Conservation (phyloP, 2,329 filamentous ascomycete genomes). For the Hypoxylon rubiginosum region DNA sequence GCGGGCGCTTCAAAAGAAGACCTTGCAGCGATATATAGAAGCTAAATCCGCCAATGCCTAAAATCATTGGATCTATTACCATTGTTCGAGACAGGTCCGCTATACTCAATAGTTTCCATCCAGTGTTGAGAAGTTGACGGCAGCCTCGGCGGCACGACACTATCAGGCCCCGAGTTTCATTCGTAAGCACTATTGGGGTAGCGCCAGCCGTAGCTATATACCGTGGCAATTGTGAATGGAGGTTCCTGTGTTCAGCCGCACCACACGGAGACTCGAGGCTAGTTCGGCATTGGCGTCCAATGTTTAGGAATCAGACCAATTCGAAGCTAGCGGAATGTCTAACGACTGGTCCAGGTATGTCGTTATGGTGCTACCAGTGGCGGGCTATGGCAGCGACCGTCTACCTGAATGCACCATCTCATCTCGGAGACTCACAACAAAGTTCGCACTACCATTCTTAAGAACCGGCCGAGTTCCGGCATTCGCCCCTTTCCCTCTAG, state of each 20-base stretch:
- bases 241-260: background rate
- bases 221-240: background rate
- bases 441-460: background rate
- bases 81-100: background rate
- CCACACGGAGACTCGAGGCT: background rate
- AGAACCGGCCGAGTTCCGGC: background rate
- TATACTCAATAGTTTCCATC: background rate
- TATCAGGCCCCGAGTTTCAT: background rate
- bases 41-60: constrained; percentile 47
- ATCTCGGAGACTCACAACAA: background rate
- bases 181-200: background rate
- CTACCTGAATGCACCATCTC: background rate
- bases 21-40: constrained; percentile 50
- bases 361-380: background rate
- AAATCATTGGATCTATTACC: constrained; percentile 9
- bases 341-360: background rate
- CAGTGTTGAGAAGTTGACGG: background rate
- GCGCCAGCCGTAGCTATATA: background rate
- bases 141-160: background rate
- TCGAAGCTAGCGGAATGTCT: background rate
- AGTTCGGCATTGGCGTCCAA: background rate
- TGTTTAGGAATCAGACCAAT: background rate
- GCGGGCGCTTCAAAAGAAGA: constrained; percentile 58
- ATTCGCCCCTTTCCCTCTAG: background rate
- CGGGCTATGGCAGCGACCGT: background rate